Evolutionary conservation across 345 rosid genomes (phyloP).

Genomic region (Acer yangbiense): DNA sequence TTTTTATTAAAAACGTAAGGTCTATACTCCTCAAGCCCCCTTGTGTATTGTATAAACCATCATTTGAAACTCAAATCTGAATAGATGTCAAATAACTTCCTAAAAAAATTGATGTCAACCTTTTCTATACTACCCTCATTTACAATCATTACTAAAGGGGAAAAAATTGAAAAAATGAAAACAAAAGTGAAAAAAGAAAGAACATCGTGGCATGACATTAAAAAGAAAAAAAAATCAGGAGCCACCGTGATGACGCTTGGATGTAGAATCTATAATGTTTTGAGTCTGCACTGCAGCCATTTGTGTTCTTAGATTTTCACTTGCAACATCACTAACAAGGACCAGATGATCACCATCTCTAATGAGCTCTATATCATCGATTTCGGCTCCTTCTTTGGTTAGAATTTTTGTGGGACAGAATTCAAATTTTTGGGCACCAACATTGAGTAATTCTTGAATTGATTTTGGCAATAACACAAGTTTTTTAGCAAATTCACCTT

Average conservation of each 20-base stretch:
- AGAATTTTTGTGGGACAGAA: slow-evolving; percentile 49
- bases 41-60: neutral
- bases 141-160: neutral
- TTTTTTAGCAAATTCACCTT: slow-evolving; percentile 45
- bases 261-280: neutral
- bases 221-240: neutral
- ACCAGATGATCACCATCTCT: slow-evolving; percentile 84
- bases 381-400: slow-evolving; percentile 65
- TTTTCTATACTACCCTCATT: neutral
- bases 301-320: neutral
- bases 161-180: neutral
- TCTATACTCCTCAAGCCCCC: neutral
- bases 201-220: neutral
- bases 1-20: neutral
- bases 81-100: neutral
- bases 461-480: slow-evolving; percentile 59
- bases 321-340: slow-evolving; percentile 36
- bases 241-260: slow-evolving; percentile 3
- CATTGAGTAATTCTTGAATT: slow-evolving; percentile 54
- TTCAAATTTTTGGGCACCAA: slow-evolving; percentile 56
- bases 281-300: slow-evolving; percentile 14
- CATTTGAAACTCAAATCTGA: neutral
- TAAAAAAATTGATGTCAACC: neutral
- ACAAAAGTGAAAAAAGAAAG: neutral
- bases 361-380: slow-evolving; percentile 66